Conservation (phyloP, 2,329 filamentous ascomycete genomes). For the Akanthomyces uredinophilus region DNA sequence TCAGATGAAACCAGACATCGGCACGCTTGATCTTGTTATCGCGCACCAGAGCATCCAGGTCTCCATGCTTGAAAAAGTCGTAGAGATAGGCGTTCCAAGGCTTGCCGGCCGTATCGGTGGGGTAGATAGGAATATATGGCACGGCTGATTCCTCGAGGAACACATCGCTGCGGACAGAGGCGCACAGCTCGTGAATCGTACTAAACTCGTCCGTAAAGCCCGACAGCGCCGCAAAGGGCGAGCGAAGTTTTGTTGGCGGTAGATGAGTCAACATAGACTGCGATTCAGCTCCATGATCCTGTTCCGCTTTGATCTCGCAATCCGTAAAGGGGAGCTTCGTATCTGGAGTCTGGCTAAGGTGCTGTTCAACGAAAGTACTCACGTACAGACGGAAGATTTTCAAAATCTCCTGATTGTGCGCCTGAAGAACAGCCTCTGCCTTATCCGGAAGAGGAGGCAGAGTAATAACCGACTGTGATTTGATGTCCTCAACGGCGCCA, state of each 20-base stretch:
- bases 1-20: constrained; percentile 64
- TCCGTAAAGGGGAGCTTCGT: constrained; percentile 53
- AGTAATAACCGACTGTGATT: constrained; percentile 58
- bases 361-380: constrained; percentile 61
- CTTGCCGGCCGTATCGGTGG: constrained; percentile 42
- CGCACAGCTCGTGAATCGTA: constrained; percentile 63
- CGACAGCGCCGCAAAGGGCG: constrained; percentile 67
- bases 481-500: constrained; percentile 44
- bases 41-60: constrained; percentile 33
- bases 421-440: constrained; percentile 50
- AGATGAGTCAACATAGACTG: constrained; percentile 21
- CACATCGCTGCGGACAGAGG: constrained; percentile 58
- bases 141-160: constrained; percentile 72
- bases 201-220: constrained; percentile 60
- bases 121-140: constrained; percentile 60
- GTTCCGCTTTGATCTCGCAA: neutral
- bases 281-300: constrained; percentile 18
- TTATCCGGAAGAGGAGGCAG: constrained; percentile 57
- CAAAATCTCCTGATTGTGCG: constrained; percentile 62
- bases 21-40: constrained; percentile 62
- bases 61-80: constrained; percentile 73
- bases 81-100: constrained; percentile 64
- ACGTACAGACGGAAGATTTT: constrained; percentile 65
- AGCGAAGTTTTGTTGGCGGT: constrained; percentile 48
- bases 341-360: constrained; percentile 48